phyloP scores from a whole-genome alignment of 2,329 filamentous ascomycete genomes.

The Aspergillus novoparasiticus region DNA sequence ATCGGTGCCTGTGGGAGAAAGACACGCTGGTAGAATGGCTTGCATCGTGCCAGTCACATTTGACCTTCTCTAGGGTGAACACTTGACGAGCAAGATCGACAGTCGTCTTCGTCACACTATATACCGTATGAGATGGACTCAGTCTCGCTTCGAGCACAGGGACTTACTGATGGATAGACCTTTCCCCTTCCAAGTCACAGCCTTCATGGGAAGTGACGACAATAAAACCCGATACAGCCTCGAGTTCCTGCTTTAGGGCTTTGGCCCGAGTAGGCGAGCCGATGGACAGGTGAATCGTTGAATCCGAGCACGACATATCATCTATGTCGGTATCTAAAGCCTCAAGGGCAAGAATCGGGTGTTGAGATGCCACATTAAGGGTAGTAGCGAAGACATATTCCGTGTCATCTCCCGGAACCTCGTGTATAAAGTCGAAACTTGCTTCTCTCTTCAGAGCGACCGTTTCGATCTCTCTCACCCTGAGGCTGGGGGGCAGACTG shows the following conservation, averaged over 20 bases:
- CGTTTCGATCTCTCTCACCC: not conserved
- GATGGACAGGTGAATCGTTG: not conserved
- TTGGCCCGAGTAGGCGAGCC: not conserved
- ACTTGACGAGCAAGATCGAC: slow-evolving; percentile 8
- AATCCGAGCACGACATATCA: not conserved
- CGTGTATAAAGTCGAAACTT: slow-evolving; percentile 7
- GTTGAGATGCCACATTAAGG: slow-evolving; percentile 13
- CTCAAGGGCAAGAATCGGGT: slow-evolving; percentile 17
- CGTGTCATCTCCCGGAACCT: not conserved
- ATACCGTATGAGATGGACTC: not conserved
- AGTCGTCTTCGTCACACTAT: slow-evolving; percentile 6
- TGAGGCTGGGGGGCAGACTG: not conserved
- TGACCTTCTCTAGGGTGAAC: slow-evolving; percentile 13
- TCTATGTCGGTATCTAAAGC: slow-evolving; percentile 14
- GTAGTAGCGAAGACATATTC: slow-evolving; percentile 16
- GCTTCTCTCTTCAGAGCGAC: not conserved
- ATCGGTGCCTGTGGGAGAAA: slow-evolving; percentile 17
- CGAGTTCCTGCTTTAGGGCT: slow-evolving; percentile 11
- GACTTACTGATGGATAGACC: slow-evolving; percentile 22
- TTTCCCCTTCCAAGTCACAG: slow-evolving; percentile 22
- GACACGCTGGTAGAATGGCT: slow-evolving; percentile 18
- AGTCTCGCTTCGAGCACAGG: not conserved
- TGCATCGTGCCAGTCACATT: slow-evolving; percentile 20
- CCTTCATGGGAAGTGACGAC: slow-evolving; percentile 22
- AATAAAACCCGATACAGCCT: slow-evolving; percentile 12